phyloP scores from a whole-genome alignment of 768 basidiomycete genomes.

The Serendipita sp. region DNA sequence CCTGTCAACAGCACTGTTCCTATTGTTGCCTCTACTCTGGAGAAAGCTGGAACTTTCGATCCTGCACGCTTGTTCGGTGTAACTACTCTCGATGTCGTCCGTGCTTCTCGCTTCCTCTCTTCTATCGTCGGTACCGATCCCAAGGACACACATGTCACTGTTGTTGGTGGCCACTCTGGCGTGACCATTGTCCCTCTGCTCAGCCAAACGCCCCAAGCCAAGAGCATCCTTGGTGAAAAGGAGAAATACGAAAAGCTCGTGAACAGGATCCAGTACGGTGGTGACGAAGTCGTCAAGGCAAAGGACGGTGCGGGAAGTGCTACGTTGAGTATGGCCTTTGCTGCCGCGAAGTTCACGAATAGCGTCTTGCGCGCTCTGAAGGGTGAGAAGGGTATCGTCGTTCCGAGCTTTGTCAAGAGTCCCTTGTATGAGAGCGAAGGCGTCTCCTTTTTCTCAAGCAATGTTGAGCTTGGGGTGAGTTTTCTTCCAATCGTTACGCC shows the following conservation, averaged over 20 bases:
- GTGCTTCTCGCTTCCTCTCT: constrained; percentile 79
- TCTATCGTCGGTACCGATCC: constrained; percentile 51
- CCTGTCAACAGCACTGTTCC: constrained; percentile 97
- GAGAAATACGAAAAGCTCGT: constrained; percentile 60
- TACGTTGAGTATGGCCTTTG: constrained; percentile 64
- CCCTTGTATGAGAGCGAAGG: constrained; percentile 71
- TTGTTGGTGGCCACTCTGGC: constrained; percentile 91
- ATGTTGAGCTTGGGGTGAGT: constrained; percentile 80
- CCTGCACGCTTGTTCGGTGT: constrained; percentile 78
- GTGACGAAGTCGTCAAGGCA: constrained; percentile 96
- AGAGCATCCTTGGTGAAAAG: constrained; percentile 43
- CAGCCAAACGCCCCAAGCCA: constrained; percentile 59
- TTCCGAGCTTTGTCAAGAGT: constrained; percentile 80
- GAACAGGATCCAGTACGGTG: constrained; percentile 90
- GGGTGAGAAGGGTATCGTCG: constrained; percentile 53
- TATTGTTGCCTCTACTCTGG: constrained; percentile 82
- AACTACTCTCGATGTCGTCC: constrained; percentile 96
- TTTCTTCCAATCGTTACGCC: neutral
- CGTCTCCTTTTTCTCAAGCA: constrained; percentile 86
- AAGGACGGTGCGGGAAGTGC: constrained; percentile 76
- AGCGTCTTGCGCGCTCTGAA: constrained; percentile 41
- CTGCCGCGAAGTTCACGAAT: constrained; percentile 55
- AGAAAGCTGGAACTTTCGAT: constrained; percentile 86
- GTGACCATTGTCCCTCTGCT: constrained; percentile 95
- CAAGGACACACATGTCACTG: constrained; percentile 52